Percentiles rank a stretch among this genome's conserved stretches.
Conservation (phyloP, 805 yeast species). For the Komagataella ulmi region DNA sequence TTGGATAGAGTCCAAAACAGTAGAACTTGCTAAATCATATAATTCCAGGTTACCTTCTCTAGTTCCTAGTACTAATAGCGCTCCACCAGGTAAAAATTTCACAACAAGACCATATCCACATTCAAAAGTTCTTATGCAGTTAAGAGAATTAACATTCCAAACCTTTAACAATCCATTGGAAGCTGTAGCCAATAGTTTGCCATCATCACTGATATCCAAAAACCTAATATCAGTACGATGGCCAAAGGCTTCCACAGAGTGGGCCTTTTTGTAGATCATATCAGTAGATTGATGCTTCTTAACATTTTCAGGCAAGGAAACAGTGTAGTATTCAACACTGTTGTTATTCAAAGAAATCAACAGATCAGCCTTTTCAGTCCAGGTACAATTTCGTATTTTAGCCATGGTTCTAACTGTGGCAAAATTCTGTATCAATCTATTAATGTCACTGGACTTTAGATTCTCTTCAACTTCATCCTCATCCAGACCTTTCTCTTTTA, state of each 20-base stretch:
- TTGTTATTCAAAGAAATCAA: slow-evolving; percentile 60
- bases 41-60: slow-evolving; percentile 76
- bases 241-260: slow-evolving; percentile 63
- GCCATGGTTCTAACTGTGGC: slow-evolving; percentile 51
- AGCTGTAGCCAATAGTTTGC: slow-evolving; percentile 73
- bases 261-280: slow-evolving; percentile 29
- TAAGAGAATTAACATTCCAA: slow-evolving; percentile 67
- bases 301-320: slow-evolving; percentile 41
- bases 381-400: slow-evolving; percentile 47
- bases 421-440: slow-evolving; percentile 54
- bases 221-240: slow-evolving; percentile 86
- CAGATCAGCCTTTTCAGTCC: slow-evolving; percentile 53
- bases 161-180: slow-evolving; percentile 82
- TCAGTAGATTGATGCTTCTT: slow-evolving; percentile 32
- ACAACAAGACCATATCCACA: slow-evolving; percentile 79
- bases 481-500: slow-evolving; percentile 53
- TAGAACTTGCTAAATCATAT: slow-evolving; percentile 76
- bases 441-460: slow-evolving; percentile 31
- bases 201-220: slow-evolving; percentile 70
- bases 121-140: slow-evolving; percentile 77
- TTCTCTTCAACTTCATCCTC: slow-evolving; percentile 46
- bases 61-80: slow-evolving; percentile 77
- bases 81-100: slow-evolving; percentile 83
- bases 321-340: slow-evolving; percentile 53
- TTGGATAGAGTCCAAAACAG: slow-evolving; percentile 49